phyloP scores from a whole-genome alignment of 1,284 basidiomycete genomes.

The Mycena citricolor region DNA sequence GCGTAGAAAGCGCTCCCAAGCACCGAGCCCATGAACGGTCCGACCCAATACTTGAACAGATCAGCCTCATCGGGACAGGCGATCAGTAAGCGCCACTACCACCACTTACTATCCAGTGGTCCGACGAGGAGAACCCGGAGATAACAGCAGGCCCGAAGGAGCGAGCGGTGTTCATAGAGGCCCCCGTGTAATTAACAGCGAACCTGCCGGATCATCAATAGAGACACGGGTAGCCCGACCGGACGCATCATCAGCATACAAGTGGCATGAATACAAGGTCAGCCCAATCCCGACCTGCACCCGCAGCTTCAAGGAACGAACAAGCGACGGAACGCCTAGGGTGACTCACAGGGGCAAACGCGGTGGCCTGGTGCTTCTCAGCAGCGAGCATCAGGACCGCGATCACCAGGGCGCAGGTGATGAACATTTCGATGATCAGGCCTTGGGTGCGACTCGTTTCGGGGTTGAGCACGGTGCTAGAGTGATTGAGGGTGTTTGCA shows the following conservation, averaged over 20 bases:
- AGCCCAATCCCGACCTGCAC: slow-evolving; percentile 68
- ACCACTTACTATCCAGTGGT: slow-evolving; percentile 62
- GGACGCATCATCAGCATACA: slow-evolving; percentile 42
- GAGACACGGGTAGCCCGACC: no score
- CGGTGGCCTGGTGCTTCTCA: slow-evolving; percentile 68
- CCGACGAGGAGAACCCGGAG: slow-evolving; percentile 49
- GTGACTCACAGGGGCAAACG: slow-evolving; percentile 65
- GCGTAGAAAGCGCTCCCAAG: slow-evolving; percentile 59
- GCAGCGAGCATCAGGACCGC: slow-evolving; percentile 67
- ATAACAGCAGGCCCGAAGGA: slow-evolving; percentile 75
- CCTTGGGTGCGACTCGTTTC: slow-evolving; percentile 54
- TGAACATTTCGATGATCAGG: slow-evolving; percentile 75
- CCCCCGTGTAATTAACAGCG: slow-evolving; percentile 57
- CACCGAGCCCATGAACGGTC: slow-evolving; percentile 59
- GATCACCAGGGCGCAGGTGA: slow-evolving; percentile 58
- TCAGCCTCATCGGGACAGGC: slow-evolving; percentile 1
- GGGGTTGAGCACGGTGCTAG: slow-evolving; percentile 45
- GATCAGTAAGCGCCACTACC: not conserved
- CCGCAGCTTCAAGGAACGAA: slow-evolving; percentile 3
- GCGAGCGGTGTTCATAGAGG: slow-evolving; percentile 70
- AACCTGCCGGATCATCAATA: slow-evolving; percentile 33
- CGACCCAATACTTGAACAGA: slow-evolving; percentile 54
- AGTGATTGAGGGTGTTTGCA: no score
- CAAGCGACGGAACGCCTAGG: not conserved
- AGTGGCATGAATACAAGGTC: slow-evolving; percentile 65